Evolutionary conservation across 1,139 yeast genomes (phyloP).

Genomic region (Magnusiomyces magnusii): DNA sequence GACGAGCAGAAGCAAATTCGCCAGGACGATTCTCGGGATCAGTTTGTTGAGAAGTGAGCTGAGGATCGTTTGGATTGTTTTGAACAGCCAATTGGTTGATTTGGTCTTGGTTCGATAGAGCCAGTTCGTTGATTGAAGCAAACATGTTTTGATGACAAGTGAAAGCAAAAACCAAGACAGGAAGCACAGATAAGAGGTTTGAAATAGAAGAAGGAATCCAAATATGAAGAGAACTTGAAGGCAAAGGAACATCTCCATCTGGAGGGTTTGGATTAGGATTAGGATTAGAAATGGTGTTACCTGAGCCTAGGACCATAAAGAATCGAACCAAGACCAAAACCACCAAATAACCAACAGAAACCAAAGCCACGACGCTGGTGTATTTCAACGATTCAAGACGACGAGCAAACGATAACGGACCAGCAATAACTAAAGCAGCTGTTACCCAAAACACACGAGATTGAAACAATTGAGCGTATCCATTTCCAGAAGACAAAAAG

Average conservation of each 20-base stretch:
- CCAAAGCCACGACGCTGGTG: conserved; percentile 76
- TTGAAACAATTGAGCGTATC: conserved; percentile 15
- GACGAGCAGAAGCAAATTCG: not conserved
- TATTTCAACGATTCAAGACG: conserved; percentile 79
- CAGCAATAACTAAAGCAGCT: conserved; percentile 50
- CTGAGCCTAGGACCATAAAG: conserved; percentile 26
- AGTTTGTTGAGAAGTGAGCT: not conserved
- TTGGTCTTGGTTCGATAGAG: conserved; percentile 42
- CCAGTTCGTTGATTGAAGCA: conserved; percentile 76
- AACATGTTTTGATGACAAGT: conserved; percentile 94
- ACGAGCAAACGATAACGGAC: conserved; percentile 69
- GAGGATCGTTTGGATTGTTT: not conserved
- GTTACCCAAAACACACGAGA: conserved; percentile 55
- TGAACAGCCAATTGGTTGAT: not conserved
- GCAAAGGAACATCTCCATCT: conserved; percentile 35
- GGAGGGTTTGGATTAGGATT: not conserved
- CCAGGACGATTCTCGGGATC: not conserved
- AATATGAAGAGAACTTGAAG: conserved; percentile 49
- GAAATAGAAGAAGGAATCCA: conserved; percentile 48
- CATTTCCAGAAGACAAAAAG: conserved; percentile 16
- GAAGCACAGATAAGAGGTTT: conserved; percentile 71
- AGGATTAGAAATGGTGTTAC: not conserved
- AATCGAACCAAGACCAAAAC: conserved; percentile 65
- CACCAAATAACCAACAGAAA: conserved; percentile 71
- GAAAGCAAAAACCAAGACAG: conserved; percentile 89